Base-by-base conservation (phyloP, 1,284 basidiomycete genomes). In the Hemileia vastatrix region DNA sequence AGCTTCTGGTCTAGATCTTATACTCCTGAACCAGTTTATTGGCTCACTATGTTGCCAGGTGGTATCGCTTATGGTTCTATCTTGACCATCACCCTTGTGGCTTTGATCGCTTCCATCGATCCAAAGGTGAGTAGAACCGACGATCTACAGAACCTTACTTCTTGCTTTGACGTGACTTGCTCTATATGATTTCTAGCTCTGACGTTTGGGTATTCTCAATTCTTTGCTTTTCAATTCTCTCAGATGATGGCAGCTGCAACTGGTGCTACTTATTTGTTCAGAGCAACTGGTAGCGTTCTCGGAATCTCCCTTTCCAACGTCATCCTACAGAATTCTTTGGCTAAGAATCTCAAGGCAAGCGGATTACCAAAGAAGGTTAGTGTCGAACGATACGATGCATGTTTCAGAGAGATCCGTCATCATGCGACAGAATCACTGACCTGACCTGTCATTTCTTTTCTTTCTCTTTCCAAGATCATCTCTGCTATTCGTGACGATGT, bases 171-270 rank as follows among this genome's bases (percentile, higher is more conserved):
- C n/a, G n/a, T n/a, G n/a, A n/a, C n/a, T n/a, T n/a, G n/a, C n/a
- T n/a, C n/a, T n/a, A n/a, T n/a, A n/a, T n/a, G n/a, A n/a, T n/a
- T n/a, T n/a, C n/a, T n/a, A n/a, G n/a, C n/a, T n/a, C n/a, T n/a
- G n/a, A n/a, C n/a, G n/a, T n/a, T n/a, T n/a, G n/a, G n/a, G n/a
- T n/a, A n/a, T n/a, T n/a, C n/a, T n/a, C n/a, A n/a, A n/a, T n/a
- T n/a, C 72, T 52, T n/a, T n/a, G n/a, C n/a, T n/a, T n/a, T n/a
- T n/a, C n/a, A n/a, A 72, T n/a, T n/a, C n/a, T n/a, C n/a, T n/a
- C n/a, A n/a, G n/a, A n/a, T n/a, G n/a, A n/a, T 76, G 76, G 74
- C 74, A 1, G 73, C 76, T 33, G 72, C 73, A 2, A 76, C 75
- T 11, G 75, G 75, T 49, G 72, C 72, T 53, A 24, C 44, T 21